Base-by-base conservation (phyloP, 2,329 filamentous ascomycete species). In the Xylaria sp. region DNA sequence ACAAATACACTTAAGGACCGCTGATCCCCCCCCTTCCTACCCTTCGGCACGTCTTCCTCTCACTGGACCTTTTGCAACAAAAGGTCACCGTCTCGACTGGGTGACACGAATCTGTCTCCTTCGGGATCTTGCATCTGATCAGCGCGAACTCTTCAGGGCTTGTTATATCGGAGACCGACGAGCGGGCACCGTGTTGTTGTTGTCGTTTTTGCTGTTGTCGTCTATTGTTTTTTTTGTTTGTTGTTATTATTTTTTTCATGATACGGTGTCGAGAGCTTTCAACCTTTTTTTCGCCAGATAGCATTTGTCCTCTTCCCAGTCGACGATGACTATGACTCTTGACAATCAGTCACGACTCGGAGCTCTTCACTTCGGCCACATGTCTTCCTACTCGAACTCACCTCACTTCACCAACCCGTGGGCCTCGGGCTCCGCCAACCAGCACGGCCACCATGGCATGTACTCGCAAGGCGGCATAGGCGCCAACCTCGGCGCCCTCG, bases 331-430 rank as follows among this genome's bases (percentile, higher is more conserved):
- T 83, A 97, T 97, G 93, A 93, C 94, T 81, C 89, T 97, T 85
- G 93, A 97, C 84, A 92, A 94, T 81, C 93, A 95, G 83, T 93
- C 90, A 84, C 89, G 89, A 80, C 93, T 91, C 83, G 92, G 87
- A 78, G 88, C 87, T 79, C 82, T 97, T 84, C 89, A 89, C 81
- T 96, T 95, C 85, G 93, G 95, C 80, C 86, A 89, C 80, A 90
- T 94, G 86, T 89, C 92, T 79, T 80, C 82, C 74, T 93, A 93
- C 81, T 79, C 85, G 76, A 79, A 86, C 84, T 78, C 86, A 82
- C 89, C 92, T 72, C 91, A 96, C 72, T 97, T 97, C 84, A 94
- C 91, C 76, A 96, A 97, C 80, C 94, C 94, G 48, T 97, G 94
- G 94, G 85, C 84, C 56, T 87, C 92, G 65, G 86, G 85, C 55